Evolutionary conservation across 768 basidiomycete species (phyloP), one percentile per base, ranked within the genome.

Genomic region (Suillus plorans): DNA sequence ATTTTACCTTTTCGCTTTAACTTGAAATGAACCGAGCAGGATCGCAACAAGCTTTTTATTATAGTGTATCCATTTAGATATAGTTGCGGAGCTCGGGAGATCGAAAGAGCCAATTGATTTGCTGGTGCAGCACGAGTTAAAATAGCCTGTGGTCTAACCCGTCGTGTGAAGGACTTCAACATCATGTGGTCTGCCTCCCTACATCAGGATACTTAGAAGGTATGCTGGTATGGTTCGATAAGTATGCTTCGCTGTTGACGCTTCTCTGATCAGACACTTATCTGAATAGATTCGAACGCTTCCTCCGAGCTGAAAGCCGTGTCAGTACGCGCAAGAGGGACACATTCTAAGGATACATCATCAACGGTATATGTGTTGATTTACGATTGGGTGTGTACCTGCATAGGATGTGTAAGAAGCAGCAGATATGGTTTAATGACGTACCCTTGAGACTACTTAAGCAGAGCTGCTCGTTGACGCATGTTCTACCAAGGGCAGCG

Each of bases 401-500:
- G 61, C 45, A 49, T 36, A 39, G 18, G 14, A 39, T 59, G 56
- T 34, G 55, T 59, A 59, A 59, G 41, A 59, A 42, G 25, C 7
- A 28, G 22, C 28, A 6, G 25, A 28, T 10, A 59, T 42, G 6
- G 41, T 59, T 18, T 6, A 13, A 20, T 20, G 60, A 37, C 25
- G 34, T 47, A 22, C 36, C 42, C 16, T 49, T 34, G 31, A 53
- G 12, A 59, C 18, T 34, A n/a, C 5, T 60, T 56, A 64, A 37
- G n/a, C 13, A 20, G 45, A 41, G 16, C 22, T 42, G 57, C 22
- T 53, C 18, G 39, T 44, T 7, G 53, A 25, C n/a, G 31, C 41
- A 34, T 62, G 62, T 41, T 67, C 71, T 39, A 72, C 63, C 7
- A 61, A 45, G 1, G 64, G 65, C 55, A 83, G 41, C 39, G 68